A percentile compares a stretch with the other conserved stretches of the same genome.
Evolutionary conservation across 2,329 filamentous ascomycete genomes (phyloP).

Genomic region (Orbilia ellipsospora): DNA sequence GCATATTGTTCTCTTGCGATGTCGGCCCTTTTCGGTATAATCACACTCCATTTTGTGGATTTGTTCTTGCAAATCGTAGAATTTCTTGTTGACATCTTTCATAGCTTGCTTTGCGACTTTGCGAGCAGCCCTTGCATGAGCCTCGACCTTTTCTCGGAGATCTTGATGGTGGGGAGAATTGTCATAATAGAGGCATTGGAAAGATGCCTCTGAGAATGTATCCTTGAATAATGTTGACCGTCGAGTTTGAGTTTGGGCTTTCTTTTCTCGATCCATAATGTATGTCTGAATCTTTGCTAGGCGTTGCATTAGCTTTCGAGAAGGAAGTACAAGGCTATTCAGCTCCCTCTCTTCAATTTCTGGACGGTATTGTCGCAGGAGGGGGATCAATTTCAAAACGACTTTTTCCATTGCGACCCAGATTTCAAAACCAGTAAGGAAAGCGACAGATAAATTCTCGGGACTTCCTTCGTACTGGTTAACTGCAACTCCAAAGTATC

Average conservation of each 20-base stretch:
- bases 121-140: slow-evolving; percentile 20
- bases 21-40: slow-evolving; percentile 11
- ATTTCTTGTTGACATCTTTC: slow-evolving; percentile 19
- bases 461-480: slow-evolving; percentile 63
- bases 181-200: slow-evolving; percentile 67
- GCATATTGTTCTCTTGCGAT: slow-evolving; percentile 7
- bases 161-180: slow-evolving; percentile 63
- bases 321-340: slow-evolving; percentile 65
- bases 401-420: slow-evolving; percentile 70
- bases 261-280: slow-evolving; percentile 61
- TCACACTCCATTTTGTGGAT: slow-evolving; percentile 22
- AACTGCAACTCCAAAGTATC: slow-evolving; percentile 61
- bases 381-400: slow-evolving; percentile 62
- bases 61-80: slow-evolving; percentile 3
- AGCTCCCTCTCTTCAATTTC: slow-evolving; percentile 64
- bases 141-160: slow-evolving; percentile 24
- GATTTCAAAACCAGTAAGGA: slow-evolving; percentile 69
- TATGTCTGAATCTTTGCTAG: slow-evolving; percentile 66
- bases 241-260: slow-evolving; percentile 36
- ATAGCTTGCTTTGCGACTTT: neutral
- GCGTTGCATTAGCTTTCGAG: slow-evolving; percentile 65
- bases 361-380: slow-evolving; percentile 66
- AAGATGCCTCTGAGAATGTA: slow-evolving; percentile 62
- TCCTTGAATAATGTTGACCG: slow-evolving; percentile 62
- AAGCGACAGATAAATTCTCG: slow-evolving; percentile 67